Evolutionary conservation across 2,329 filamentous ascomycete genomes (phyloP).

Genomic region (Arthroderma sp.): DNA sequence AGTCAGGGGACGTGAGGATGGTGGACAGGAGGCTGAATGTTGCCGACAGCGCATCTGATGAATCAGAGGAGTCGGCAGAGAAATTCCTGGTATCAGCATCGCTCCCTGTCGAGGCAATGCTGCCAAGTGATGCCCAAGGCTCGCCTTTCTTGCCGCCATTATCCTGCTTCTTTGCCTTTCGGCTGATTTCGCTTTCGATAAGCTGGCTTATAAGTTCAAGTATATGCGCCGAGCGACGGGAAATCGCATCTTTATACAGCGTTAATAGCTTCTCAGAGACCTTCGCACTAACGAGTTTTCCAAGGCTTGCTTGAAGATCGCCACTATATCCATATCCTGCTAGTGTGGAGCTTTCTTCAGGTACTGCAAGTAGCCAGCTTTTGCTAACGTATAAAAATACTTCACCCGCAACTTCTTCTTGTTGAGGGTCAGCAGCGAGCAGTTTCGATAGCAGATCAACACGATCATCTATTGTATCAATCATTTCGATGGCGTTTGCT

Average conservation of each 20-base stretch:
- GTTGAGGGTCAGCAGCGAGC: conserved; percentile 26
- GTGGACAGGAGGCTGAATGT: conserved; percentile 32
- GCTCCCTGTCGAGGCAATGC: conserved; percentile 18
- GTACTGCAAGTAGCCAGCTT: conserved; percentile 25
- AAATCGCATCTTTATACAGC: conserved; percentile 30
- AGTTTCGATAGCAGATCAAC: conserved; percentile 25
- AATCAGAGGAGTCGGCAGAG: conserved; percentile 11
- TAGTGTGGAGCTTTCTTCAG: conserved; percentile 3
- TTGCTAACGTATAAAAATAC: conserved; percentile 31
- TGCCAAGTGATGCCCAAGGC: conserved; percentile 22
- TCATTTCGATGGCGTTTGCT: conserved; percentile 20
- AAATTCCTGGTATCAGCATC: not conserved
- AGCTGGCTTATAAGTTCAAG: conserved; percentile 30
- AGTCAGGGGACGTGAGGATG: conserved; percentile 29
- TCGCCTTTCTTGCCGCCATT: too few relatives aligned
- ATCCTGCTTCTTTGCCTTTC: not conserved
- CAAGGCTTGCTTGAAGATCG: conserved; percentile 18
- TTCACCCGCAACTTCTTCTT: conserved; percentile 27
- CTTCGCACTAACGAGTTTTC: conserved; percentile 28
- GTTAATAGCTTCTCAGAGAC: conserved; percentile 28
- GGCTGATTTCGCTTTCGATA: conserved; percentile 22
- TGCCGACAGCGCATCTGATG: conserved; percentile 25
- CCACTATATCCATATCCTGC: conserved; percentile 11
- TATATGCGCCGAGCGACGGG: conserved; percentile 26
- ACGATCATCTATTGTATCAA: conserved; percentile 25